Base-by-base conservation (phyloP, 495 filamentous ascomycete genomes). In the Diplogelasinospora grovesii region DNA sequence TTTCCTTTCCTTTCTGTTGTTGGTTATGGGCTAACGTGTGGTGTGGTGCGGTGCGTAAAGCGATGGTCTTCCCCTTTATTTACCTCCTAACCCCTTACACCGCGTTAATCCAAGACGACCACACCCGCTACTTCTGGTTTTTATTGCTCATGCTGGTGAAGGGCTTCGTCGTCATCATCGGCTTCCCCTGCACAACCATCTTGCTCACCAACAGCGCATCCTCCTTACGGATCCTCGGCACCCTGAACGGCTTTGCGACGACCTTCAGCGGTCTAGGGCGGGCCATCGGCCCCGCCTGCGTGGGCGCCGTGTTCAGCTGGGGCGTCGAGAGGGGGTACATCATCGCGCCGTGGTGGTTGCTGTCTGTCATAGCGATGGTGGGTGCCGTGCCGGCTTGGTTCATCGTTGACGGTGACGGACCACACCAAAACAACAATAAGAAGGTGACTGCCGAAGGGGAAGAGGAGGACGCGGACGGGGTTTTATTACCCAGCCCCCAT, bases 151-250 rank as follows among this genome's bases (percentile, higher is more conserved):
- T 87, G 64, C 59, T 89, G 9, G 43, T 77, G 48, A 93, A 90
- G 54, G 78, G 78, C 20, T 66, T 82, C 32, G 72, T 73, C 8
- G 74, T 74, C 24, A 88, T 89, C 39, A 85, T 95, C 57, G 79
- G 80, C 4, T 95, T 94, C 56, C 90, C 90, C 1, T 88, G 83
- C 57, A 81, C 73, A 11, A 92, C 83, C n/a, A 93, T 95, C 51
- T 61, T 95, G 14, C 68, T 97, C 13, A 95, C 89, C 31, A 97
- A 95, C 63, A 86, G 82, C 13, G 88, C 88, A 1, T 61, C 69
- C 0, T 83, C 76, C 31, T 64, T 95, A 22, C 66, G 75, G 22
- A 74, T 93, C 32, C 73, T 95, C 5, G 90, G 89, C 0, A 94
- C 89, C 2, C 64, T 97, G 35, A 97, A 97, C 55, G 90, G 90